These are phyloP conservation scores for Wakefieldia striispora DNA, from an alignment of 768 basidiomycete genomes.

Conservation along the genomic window DNA sequence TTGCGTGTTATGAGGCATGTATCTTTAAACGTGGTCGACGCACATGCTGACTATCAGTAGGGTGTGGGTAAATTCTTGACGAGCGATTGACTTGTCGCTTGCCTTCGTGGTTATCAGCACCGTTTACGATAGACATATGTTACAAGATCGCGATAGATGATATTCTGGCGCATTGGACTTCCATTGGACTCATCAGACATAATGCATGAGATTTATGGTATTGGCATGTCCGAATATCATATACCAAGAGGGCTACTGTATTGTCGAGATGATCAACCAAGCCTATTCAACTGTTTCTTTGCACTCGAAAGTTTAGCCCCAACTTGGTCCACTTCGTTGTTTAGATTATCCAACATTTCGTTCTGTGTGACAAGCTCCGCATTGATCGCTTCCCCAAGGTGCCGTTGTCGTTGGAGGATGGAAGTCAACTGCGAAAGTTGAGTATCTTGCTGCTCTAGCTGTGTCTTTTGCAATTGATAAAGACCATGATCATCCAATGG, in stretches of 20 bases:
- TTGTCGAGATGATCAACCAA: constrained; percentile 45
- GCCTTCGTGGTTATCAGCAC: constrained; percentile 8
- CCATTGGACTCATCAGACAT: constrained; percentile 3
- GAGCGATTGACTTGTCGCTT: constrained; percentile 17
- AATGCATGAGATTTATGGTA: constrained; percentile 17
- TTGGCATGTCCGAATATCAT: constrained; percentile 12
- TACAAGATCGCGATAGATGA: constrained; percentile 19
- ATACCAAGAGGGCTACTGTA: neutral
- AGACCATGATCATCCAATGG: constrained; percentile 85
- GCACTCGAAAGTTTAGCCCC: constrained; percentile 76
- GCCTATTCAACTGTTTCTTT: constrained; percentile 78
- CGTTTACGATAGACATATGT: constrained; percentile 30
- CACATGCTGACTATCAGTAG: constrained; percentile 32
- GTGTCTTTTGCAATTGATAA: constrained; percentile 71
- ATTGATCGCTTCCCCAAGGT: constrained; percentile 83
- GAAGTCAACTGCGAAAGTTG: constrained; percentile 79
- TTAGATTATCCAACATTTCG: constrained; percentile 80
- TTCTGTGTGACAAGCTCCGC: constrained; percentile 82
- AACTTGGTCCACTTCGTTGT: constrained; percentile 71
- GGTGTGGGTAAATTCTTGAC: constrained; percentile 57
- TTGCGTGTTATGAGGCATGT: constrained; percentile 87
- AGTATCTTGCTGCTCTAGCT: constrained; percentile 81
- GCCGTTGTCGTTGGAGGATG: constrained; percentile 79
- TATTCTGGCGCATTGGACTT: constrained; percentile 15
- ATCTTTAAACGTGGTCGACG: constrained; percentile 4